phyloP scores from a whole-genome alignment of 208 protist genomes.

The Crithidia thermophila region DNA sequence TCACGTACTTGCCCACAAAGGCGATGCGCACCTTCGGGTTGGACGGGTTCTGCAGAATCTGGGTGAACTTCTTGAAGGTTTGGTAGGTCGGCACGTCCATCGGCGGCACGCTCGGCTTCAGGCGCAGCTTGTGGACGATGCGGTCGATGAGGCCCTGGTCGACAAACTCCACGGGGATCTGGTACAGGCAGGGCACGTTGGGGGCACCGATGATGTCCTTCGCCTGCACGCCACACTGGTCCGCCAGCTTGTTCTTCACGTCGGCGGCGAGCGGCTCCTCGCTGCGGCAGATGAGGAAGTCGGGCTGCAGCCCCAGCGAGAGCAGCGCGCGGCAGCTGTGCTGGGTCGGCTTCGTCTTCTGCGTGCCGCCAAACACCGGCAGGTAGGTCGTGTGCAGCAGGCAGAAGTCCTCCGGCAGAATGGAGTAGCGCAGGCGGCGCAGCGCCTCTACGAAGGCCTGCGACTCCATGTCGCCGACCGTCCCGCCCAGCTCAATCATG shows the following conservation, averaged over 20 bases:
- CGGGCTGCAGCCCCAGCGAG: constrained; percentile 96
- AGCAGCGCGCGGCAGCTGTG: constrained; percentile 96
- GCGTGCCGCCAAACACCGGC: constrained; percentile 94
- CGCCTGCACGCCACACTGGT: constrained; percentile 97
- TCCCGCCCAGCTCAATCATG: constrained; percentile 98
- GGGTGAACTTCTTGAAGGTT: constrained; percentile 71
- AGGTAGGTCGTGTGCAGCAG: constrained; percentile 91
- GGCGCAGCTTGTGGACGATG: constrained; percentile 80
- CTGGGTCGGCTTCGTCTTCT: constrained; percentile 99
- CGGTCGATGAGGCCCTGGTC: constrained; percentile 86
- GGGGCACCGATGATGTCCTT: constrained; percentile 96
- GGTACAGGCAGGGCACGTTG: constrained; percentile 97
- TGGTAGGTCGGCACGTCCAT: constrained; percentile 78
- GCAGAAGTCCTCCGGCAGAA: constrained; percentile 86
- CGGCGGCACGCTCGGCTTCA: constrained; percentile 40
- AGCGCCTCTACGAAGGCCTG: constrained; percentile 99
- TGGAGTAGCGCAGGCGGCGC: constrained; percentile 83
- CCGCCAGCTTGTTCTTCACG: constrained; percentile 94
- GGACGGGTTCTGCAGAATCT: constrained; percentile 73
- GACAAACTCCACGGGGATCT: constrained; percentile 94
- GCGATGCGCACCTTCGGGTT: constrained; percentile 93
- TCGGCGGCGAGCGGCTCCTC: constrained; percentile 81
- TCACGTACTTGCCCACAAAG: constrained; percentile 99
- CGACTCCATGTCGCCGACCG: constrained; percentile 99
- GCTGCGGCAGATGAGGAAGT: constrained; percentile 98